phyloP scores from a whole-genome alignment of 2,329 filamentous ascomycete genomes.

The Arthrobotrys musiformis region DNA sequence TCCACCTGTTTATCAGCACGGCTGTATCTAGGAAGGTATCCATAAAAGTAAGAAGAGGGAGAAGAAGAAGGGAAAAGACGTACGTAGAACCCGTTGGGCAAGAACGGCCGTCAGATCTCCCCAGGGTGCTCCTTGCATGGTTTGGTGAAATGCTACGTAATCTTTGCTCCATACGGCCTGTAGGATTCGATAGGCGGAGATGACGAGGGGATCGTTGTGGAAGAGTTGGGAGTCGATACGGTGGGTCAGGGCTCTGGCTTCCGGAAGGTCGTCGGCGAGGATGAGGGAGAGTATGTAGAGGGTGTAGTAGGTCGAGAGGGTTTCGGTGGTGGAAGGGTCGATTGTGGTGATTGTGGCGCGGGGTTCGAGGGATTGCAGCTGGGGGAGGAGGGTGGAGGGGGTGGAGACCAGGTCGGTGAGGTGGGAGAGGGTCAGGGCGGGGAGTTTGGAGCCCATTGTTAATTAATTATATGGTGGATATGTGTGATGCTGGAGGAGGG shows the following conservation, averaged over 20 bases:
- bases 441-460: slow-evolving; percentile 51
- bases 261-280: slow-evolving; percentile 58
- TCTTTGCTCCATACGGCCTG: slow-evolving; percentile 57
- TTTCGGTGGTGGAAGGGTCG: slow-evolving; percentile 50
- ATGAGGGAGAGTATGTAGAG: slow-evolving; percentile 58
- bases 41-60: not conserved
- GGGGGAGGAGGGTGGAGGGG: slow-evolving; percentile 30
- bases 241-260: slow-evolving; percentile 58
- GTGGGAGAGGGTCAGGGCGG: slow-evolving; percentile 25
- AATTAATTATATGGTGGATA: not conserved
- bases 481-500: not conserved
- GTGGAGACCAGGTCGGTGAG: slow-evolving; percentile 27
- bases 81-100: slow-evolving; percentile 52
- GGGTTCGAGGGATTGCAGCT: slow-evolving; percentile 42
- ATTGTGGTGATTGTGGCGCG: slow-evolving; percentile 45
- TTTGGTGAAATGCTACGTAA: slow-evolving; percentile 57
- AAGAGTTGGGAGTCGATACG: slow-evolving; percentile 57
- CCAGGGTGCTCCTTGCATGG: slow-evolving; percentile 57
- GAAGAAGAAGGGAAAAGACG: not conserved
- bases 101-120: slow-evolving; percentile 53
- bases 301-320: slow-evolving; percentile 58
- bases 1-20: not conserved
- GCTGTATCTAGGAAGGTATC: not conserved
- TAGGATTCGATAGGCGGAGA: slow-evolving; percentile 57
- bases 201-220: slow-evolving; percentile 56